Evolutionary conservation across 129 eudicot species (phyloP).

Genomic region (Flaveria linearis): DNA sequence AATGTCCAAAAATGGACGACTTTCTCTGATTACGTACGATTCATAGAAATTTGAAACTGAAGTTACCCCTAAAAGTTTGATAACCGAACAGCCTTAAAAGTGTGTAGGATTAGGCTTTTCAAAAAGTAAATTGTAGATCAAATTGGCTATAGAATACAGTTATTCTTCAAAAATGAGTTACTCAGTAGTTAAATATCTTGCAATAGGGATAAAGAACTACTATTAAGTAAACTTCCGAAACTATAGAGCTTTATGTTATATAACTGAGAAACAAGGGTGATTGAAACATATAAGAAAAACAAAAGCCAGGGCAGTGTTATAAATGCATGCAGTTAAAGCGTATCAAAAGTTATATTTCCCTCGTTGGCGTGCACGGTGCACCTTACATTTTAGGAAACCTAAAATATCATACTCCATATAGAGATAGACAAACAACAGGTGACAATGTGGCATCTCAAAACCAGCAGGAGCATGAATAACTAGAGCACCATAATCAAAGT

Average conservation of each 20-base stretch:
- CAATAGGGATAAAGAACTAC: background rate
- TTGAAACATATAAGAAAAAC: background rate
- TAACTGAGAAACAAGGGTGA: background rate
- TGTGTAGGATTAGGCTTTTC: background rate
- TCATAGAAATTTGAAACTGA: constrained; percentile 13
- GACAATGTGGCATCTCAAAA: constrained; percentile 15
- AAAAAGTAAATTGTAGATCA: background rate
- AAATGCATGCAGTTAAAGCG: background rate
- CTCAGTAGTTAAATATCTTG: background rate
- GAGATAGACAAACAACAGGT: constrained; percentile 17
- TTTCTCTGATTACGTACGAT: background rate
- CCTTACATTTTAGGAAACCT: constrained; percentile 9
- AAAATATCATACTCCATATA: constrained; percentile 18
- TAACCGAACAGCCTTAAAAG: constrained; percentile 7
- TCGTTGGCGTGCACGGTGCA: background rate
- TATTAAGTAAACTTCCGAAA: constrained; percentile 3
- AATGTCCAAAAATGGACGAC: background rate
- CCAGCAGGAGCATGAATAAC: constrained; percentile 11
- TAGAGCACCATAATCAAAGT: constrained; percentile 3
- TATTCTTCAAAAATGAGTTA: constrained; percentile 20
- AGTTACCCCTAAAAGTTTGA: constrained; percentile 8
- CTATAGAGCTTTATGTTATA: background rate
- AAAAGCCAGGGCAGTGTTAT: background rate
- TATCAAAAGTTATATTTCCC: background rate
- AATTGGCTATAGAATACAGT: constrained; percentile 1